Percentiles rank a stretch among this genome's conserved stretches.
phyloP scores from a whole-genome alignment of 164 flowering plant genomes.

The Berberis vulgaris region DNA sequence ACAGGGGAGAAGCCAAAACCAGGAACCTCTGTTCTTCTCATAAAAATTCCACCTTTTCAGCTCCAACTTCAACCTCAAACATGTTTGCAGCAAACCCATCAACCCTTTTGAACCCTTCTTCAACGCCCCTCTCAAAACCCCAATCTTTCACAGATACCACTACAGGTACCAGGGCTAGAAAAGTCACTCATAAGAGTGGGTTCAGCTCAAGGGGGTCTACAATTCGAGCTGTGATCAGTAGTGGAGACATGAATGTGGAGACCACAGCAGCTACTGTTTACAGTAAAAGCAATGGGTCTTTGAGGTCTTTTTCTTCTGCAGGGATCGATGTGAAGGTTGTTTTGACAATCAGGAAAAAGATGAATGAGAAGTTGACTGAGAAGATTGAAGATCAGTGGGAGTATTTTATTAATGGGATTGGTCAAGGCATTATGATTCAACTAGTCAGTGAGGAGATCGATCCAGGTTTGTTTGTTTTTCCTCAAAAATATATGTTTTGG shows the following conservation, averaged over 20 bases:
- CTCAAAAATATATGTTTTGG: background rate
- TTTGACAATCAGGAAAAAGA: conserved; percentile 68
- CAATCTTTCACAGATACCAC: background rate
- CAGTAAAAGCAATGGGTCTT: background rate
- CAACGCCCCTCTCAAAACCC: no score
- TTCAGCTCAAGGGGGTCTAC: background rate
- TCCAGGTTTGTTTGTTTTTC: conserved; percentile 41
- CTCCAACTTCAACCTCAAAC: background rate
- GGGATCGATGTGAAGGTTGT: conserved; percentile 48
- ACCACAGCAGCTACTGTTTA: background rate
- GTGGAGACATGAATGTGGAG: background rate
- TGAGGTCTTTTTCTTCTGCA: background rate
- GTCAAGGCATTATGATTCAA: conserved; percentile 66
- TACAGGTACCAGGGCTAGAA: background rate
- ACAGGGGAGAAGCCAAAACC: no score
- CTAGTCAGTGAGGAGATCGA: conserved; percentile 75
- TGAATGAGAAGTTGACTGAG: conserved; percentile 54
- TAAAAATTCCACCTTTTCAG: background rate
- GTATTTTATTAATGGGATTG: conserved; percentile 57
- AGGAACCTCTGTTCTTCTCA: background rate
- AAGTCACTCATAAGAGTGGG: background rate
- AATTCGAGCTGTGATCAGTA: conserved; percentile 5
- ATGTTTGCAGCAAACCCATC: background rate
- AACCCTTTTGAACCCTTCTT: background rate
- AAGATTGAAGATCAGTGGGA: conserved; percentile 67